Conservation (phyloP, 345 rosid genomes). For the Isatis tinctoria region DNA sequence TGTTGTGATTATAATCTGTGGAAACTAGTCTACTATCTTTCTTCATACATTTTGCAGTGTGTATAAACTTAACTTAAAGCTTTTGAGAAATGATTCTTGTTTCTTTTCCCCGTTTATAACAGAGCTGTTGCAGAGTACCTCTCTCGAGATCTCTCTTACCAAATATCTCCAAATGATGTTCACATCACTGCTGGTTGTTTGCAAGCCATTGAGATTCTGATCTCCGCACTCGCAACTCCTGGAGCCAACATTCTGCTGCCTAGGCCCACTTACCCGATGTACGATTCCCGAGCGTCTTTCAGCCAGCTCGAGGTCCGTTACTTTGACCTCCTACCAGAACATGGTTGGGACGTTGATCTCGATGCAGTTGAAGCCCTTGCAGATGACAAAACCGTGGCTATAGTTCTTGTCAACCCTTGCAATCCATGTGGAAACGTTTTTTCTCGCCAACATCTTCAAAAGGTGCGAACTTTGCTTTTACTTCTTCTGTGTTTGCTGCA, state of each 20-base stretch:
- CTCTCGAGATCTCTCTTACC: conserved; percentile 45
- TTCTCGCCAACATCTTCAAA: conserved; percentile 49
- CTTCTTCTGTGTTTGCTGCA: too few species aligned
- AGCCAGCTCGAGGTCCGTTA: conserved; percentile 45
- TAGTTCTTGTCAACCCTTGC: conserved; percentile 58
- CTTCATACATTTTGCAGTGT: neutral
- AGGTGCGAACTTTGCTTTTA: conserved; percentile 25
- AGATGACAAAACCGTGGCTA: conserved; percentile 55
- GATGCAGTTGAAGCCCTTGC: conserved; percentile 54
- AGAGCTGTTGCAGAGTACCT: conserved; percentile 66
- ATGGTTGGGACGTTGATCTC: conserved; percentile 66
- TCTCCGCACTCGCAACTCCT: conserved; percentile 47
- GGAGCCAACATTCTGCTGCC: conserved; percentile 63
- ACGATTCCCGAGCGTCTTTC: conserved; percentile 42
- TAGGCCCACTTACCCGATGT: conserved; percentile 51
- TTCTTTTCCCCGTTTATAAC: neutral
- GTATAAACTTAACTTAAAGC: neutral
- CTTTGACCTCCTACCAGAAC: conserved; percentile 58
- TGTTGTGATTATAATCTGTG: neutral
- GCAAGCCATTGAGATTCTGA: conserved; percentile 50
- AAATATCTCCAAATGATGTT: conserved; percentile 52
- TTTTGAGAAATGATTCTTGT: neutral
- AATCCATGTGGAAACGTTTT: conserved; percentile 65
- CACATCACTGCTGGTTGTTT: conserved; percentile 49
- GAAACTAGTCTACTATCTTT: too few species aligned